phyloP scores from a whole-genome alignment of 2,329 filamentous ascomycete genomes.

The Epichloe festucae region DNA sequence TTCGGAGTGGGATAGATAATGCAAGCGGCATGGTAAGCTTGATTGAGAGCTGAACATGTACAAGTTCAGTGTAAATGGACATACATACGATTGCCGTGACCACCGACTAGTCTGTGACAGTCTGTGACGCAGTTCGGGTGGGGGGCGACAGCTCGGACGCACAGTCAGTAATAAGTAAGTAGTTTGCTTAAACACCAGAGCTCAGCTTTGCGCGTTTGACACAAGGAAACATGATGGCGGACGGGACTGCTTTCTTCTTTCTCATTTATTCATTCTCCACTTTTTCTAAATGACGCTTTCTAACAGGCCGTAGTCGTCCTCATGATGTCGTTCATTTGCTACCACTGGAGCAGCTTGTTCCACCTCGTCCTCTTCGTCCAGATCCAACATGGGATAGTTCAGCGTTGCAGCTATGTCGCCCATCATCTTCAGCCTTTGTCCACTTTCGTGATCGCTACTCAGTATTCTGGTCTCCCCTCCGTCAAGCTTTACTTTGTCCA shows the following conservation, averaged over 20 bases:
- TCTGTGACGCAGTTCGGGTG: too few relatives aligned
- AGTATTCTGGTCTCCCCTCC: constrained; percentile 83
- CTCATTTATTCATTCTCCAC: too few relatives aligned
- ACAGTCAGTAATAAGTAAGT: too few relatives aligned
- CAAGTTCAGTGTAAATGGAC: too few relatives aligned
- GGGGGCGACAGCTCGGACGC: too few relatives aligned
- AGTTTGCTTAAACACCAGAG: neutral
- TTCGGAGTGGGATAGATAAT: too few relatives aligned
- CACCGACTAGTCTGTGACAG: too few relatives aligned
- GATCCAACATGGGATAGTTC: constrained; percentile 73
- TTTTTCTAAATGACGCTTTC: constrained; percentile 21
- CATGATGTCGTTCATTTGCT: constrained; percentile 9
- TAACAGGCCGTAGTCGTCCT: constrained; percentile 18
- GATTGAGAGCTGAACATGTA: too few relatives aligned
- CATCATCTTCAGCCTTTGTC: constrained; percentile 67
- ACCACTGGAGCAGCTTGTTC: constrained; percentile 13
- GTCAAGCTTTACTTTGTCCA: constrained; percentile 75
- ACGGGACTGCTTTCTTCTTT: neutral
- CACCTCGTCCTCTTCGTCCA: constrained; percentile 56
- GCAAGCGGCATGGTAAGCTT: too few relatives aligned
- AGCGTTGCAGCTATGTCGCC: constrained; percentile 83
- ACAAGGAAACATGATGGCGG: too few relatives aligned
- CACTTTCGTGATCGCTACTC: constrained; percentile 90
- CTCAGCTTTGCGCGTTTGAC: too few relatives aligned
- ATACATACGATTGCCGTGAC: too few relatives aligned